Base-by-base conservation (phyloP, 2,329 filamentous ascomycete species). In the Aspergillus arachidicola region DNA sequence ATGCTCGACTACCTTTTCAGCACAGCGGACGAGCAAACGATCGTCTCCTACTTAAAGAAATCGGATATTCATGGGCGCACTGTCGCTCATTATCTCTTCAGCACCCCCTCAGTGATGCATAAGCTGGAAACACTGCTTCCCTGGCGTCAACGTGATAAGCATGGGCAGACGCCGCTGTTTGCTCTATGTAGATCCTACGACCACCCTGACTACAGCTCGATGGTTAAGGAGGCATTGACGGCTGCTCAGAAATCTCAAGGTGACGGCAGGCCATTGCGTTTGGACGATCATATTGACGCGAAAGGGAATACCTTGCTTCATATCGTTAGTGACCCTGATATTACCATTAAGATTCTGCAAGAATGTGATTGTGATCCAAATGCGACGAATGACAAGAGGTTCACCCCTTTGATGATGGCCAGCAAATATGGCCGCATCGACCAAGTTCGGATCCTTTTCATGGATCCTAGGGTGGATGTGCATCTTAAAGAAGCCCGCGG, bases 361-460 rank as follows among this genome's bases (percentile, higher is more conserved):
- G 86, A 90, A 64, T 96, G 94, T 78, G 95, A 99, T 69, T 91
- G 93, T n/a, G 93, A 99, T 73, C 92, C 94, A 60, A 99, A 99
- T 78, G 94, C 94, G 10, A 91, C 90, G 10, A 99, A 99, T 73
- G 94, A 98, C 71, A 97, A 93, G 80, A 90, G 88, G 55, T 98
- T 99, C 74, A 99, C 96, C 0, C 90, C 95, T 1, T 83, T 99
- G 61, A 99, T 99, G 95, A 91, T 99, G 66, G 94, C 94, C 9
- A 98, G 94, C 85, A 99, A 99, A 77, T 99, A 98, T 74, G 95
- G 95, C 38, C 88, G 95, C 66, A 91, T 96, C 59, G 95, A 98
- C 71, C 92, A 97, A 83, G 94, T 99, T 21, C 86, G 94, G 63
- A 89, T 90, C 11, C 84, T 99, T 6, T 98, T 96, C 76, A 86